These are phyloP conservation scores for Talaromyces ruber DNA, from an alignment of 495 filamentous ascomycete genomes.

Conservation along the genomic window DNA sequence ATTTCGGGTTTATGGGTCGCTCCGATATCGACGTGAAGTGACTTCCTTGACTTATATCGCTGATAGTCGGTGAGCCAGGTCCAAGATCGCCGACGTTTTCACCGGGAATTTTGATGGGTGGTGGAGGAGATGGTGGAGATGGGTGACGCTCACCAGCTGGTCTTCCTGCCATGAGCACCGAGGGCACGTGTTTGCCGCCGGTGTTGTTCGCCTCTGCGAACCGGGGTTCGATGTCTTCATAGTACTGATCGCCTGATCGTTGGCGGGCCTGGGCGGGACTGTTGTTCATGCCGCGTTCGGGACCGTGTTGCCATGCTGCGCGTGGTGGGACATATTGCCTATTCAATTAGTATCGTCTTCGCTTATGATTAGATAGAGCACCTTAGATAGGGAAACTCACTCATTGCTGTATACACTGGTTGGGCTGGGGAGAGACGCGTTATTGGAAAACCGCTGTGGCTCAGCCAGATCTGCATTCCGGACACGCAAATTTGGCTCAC, in stretches of 20 bases:
- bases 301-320: constrained; percentile 26
- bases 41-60: constrained; percentile 61
- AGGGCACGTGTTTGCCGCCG: background rate
- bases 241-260: constrained; percentile 53
- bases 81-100: constrained; percentile 41
- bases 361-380: too few species aligned
- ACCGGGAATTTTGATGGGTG: constrained; percentile 1
- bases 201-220: constrained; percentile 45
- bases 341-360: constrained; percentile 24
- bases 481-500: constrained; percentile 5
- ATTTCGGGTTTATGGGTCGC: constrained; percentile 77
- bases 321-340: constrained; percentile 60
- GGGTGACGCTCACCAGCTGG: constrained; percentile 2
- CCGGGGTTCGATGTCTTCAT: constrained; percentile 89
- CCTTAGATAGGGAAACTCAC: constrained; percentile 3
- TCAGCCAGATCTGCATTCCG: background rate
- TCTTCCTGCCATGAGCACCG: constrained; percentile 26
- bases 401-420: constrained; percentile 6
- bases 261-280: constrained; percentile 3
- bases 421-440: constrained; percentile 2
- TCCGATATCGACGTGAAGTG: constrained; percentile 83
- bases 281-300: background rate
- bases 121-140: background rate
- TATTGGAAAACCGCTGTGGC: background rate
- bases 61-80: constrained; percentile 64